Evolutionary conservation across 306 rosid species (phyloP), one percentile per base, ranked within the genome.

Genomic region (Prunus fruticosa): DNA sequence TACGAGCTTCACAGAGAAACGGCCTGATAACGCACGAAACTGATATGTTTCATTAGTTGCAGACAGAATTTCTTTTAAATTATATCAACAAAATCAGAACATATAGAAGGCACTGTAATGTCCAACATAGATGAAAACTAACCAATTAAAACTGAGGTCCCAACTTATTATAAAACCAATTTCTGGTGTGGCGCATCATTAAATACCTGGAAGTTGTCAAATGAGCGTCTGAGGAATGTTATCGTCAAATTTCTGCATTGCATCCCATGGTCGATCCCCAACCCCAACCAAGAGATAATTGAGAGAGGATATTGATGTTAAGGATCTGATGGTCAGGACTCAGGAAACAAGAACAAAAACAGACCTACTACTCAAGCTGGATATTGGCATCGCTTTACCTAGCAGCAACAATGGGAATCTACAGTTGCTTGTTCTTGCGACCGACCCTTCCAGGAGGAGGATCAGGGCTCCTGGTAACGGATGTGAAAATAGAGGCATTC

Each of bases 231-330:
- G 93, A 43, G 93, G 85, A 79, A 95, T 89, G 87, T 83, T 89
- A 78, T 95, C 99, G 53, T 95, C 99, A 62, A 95, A 95, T 45
- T 86, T 78, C 78, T 84, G 74, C 97, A 92, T 90, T 69, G 92
- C 90, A 74, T 95, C 96, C 99, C 99, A 95, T 2, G 99, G 99
- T 64, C 99, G 97, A 78, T 95, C 99, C 66, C 99, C 99, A 71
- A 95, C 97, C 67, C 99, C 99, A 73, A 92, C 86, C 93, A 95
- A 85, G n/a, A n/a, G 82, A 95, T 82, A 74, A 95, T 95, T 51
- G 97, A 95, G 53, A 95, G 96, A 75, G 98, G 97, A 81, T 85
- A 88, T 20, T 85, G 82, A 79, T 92, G 88, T 78, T 68, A 79
- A 76, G 74, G 13, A 82, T 62, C 46, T 47, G 22, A 77, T 61